Base-by-base conservation (phyloP, 768 basidiomycete genomes). In the Lyophyllum decastes region DNA sequence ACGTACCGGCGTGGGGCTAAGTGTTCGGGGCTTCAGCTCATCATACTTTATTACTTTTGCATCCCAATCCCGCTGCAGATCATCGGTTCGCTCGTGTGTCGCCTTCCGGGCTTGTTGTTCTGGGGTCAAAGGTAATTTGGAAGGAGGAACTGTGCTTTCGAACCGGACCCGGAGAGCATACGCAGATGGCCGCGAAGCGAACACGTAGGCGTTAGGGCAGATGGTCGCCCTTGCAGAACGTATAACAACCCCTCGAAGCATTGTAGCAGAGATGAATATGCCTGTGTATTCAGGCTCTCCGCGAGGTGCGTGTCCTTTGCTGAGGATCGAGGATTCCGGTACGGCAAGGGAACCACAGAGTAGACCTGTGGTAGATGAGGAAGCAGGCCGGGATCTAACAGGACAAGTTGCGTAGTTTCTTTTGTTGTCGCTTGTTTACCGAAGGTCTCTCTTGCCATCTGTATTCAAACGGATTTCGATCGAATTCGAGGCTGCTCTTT, bases 11-110 rank as follows among this genome's bases (percentile, higher is more conserved):
- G 85, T 83, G 3, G 96, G 96, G 64, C 84, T 87, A 63, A 86
- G 72, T 0, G 93, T 94, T 61, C 82, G 84, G 2, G 88, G 87
- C 66, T 96, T 89, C 30, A 98, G 74, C 61, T 93, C 84, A 33
- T 89, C 89, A 68, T 96, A 98, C 0, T 81, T 78, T 52, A 97
- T 73, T 22, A 85, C 76, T 41, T 82, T 85, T 16, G 86, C 81
- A 63, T 83, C 85, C 94, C 94, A 96, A 63, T 93, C 90, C 61
- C 82, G 76, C 66, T 85, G 86, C 58, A 76, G 66, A 60, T 77
- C 74, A 55, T 82, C 73, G 16, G 68, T 60, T 22, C 62, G 68
- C 48, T 81, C 70, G 22, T 69, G 63, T 12, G 69, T 71, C 9
- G 64, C 73, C 62, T 75, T 79, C 57, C 62, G 68, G 8, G 66